These are phyloP conservation scores for Macrophomina tecta DNA, from an alignment of 2,329 filamentous ascomycete genomes.

Conservation along the genomic window DNA sequence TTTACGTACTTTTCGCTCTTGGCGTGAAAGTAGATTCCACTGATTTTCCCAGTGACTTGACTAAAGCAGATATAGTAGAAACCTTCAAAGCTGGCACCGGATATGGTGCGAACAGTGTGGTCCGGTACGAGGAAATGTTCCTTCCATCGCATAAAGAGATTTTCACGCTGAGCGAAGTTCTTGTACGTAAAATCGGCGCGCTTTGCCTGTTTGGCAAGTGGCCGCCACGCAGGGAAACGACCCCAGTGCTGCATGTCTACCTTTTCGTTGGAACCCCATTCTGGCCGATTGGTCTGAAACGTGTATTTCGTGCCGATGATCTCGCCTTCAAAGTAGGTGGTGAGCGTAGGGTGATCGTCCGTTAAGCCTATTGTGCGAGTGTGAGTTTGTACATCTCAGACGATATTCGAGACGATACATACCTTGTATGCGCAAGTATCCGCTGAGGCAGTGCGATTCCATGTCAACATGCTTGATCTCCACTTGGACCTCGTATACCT, in stretches of 20 bases:
- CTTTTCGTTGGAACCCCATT: constrained; percentile 91
- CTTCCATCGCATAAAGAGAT: constrained; percentile 99
- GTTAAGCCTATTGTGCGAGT: constrained; percentile 72
- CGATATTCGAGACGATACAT: constrained; percentile 33
- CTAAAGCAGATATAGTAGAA: constrained; percentile 99
- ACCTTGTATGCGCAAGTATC: constrained; percentile 96
- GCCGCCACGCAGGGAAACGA: constrained; percentile 85
- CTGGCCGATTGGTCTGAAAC: constrained; percentile 87
- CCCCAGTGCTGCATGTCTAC: constrained; percentile 93
- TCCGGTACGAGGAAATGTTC: constrained; percentile 97
- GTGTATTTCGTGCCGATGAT: constrained; percentile 94
- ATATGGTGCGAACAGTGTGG: constrained; percentile 87
- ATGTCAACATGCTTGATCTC: constrained; percentile 97
- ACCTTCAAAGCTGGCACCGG: constrained; percentile 93
- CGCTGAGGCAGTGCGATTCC: constrained; percentile 90
- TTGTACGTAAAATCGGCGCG: constrained; percentile 64
- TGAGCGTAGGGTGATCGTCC: constrained; percentile 94
- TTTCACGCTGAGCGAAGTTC: constrained; percentile 78
- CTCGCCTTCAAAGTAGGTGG: constrained; percentile 97
- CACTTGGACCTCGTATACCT: constrained; percentile 94
- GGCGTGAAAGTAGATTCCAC: constrained; percentile 95
- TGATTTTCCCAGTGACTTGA: constrained; percentile 82
- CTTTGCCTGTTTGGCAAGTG: constrained; percentile 70
- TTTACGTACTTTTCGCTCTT: constrained; percentile 93
- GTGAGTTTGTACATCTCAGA: constrained; percentile 6